Conservation (phyloP, 495 filamentous ascomycete genomes). For the Elasticomyces elasticus region DNA sequence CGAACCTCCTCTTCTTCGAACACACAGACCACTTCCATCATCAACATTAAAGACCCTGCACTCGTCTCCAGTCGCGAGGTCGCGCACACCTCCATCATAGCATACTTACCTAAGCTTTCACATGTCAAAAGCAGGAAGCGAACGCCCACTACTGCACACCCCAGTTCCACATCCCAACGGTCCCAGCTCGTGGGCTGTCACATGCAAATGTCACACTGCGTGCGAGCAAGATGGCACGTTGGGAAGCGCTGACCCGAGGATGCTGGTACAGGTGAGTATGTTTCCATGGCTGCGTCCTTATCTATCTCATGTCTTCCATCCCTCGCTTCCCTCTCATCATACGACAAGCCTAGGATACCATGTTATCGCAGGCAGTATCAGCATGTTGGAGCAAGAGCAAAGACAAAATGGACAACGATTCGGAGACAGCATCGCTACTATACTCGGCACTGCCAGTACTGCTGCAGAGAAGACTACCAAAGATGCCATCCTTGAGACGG, state of each 20-base stretch:
- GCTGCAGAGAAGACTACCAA: neutral
- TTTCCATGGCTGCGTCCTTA: neutral
- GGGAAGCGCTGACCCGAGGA: neutral
- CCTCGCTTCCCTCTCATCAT: too few relatives aligned
- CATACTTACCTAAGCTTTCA: neutral
- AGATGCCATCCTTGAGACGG: slow-evolving; percentile 1
- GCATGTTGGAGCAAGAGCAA: neutral
- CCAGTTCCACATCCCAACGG: neutral
- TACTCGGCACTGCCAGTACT: neutral
- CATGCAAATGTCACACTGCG: neutral
- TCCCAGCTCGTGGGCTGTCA: neutral
- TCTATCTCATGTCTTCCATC: neutral
- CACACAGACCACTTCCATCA: too few relatives aligned
- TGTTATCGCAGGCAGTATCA: neutral
- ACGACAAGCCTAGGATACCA: too few relatives aligned
- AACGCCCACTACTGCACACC: neutral
- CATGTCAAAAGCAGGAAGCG: neutral
- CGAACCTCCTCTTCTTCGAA: too few relatives aligned
- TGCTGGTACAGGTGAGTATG: neutral
- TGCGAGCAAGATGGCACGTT: neutral
- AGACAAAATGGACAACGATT: neutral
- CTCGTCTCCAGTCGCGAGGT: neutral
- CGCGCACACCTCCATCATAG: neutral
- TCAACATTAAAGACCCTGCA: too few relatives aligned
- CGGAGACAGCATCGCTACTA: neutral